Evolutionary conservation across 306 rosid genomes (phyloP).

Genomic region (Castanea crenata): DNA sequence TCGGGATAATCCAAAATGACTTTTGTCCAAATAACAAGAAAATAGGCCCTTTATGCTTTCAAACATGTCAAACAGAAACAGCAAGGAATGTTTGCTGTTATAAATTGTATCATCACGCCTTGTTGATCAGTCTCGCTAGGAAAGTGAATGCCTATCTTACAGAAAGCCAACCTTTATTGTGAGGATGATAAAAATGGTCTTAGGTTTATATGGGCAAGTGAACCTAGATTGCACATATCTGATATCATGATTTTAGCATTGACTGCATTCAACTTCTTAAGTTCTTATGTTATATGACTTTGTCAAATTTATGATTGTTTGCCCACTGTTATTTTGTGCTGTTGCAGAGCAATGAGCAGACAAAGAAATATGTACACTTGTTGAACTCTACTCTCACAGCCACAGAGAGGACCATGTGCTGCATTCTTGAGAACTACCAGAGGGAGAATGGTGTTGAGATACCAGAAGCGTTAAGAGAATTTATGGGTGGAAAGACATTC

Average conservation of each 20-base stretch:
- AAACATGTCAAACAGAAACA: neutral
- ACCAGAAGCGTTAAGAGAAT: slow-evolving; percentile 69
- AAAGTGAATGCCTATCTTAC: neutral
- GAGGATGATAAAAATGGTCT: neutral
- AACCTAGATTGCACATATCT: neutral
- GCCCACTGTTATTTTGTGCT: slow-evolving; percentile 10
- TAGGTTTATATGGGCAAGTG: neutral
- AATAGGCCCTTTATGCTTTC: neutral
- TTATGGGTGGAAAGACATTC: slow-evolving; percentile 77
- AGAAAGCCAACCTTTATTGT: neutral
- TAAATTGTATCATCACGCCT: neutral
- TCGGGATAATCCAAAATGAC: neutral
- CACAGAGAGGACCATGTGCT: slow-evolving; percentile 91
- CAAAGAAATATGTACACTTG: slow-evolving; percentile 79
- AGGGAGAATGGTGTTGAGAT: slow-evolving; percentile 85
- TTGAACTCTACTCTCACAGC: slow-evolving; percentile 96
- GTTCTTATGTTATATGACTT: neutral
- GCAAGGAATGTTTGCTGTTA: neutral
- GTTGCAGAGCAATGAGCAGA: slow-evolving; percentile 76
- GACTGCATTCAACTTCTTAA: neutral
- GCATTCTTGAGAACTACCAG: slow-evolving; percentile 94
- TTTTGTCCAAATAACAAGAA: neutral
- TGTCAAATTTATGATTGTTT: slow-evolving; percentile 19
- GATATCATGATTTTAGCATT: neutral
- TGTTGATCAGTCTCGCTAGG: neutral